These are phyloP conservation scores for Aspergillus costaricaensis DNA, from an alignment of 2,329 filamentous ascomycete genomes.

Conservation along the genomic window DNA sequence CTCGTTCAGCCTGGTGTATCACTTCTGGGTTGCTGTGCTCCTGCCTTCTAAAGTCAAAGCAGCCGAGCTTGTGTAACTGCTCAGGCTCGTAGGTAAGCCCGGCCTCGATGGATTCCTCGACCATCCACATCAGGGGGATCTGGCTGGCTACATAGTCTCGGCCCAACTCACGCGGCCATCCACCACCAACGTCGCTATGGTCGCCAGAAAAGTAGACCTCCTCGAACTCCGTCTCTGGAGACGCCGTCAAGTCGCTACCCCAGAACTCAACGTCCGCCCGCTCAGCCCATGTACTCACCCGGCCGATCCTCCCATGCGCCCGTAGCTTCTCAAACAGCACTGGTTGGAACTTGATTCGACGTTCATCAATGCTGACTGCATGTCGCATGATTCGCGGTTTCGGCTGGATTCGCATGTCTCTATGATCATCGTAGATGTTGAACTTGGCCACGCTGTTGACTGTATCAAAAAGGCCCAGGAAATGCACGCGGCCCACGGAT, in stretches of 20 bases:
- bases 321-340: constrained; percentile 20
- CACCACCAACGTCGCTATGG: constrained; percentile 74
- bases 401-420: constrained; percentile 12
- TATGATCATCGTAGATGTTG: constrained; percentile 15
- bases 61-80: constrained; percentile 24
- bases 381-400: constrained; percentile 54
- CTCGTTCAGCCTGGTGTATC: constrained; percentile 12
- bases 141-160: constrained; percentile 60
- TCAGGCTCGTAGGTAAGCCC: constrained; percentile 66
- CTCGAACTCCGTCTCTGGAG: constrained; percentile 58
- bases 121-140: constrained; percentile 68
- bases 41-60: constrained; percentile 14
- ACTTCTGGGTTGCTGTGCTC: constrained; percentile 5
- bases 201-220: constrained; percentile 73
- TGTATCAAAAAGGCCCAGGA: constrained; percentile 30
- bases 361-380: constrained; percentile 57
- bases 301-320: constrained; percentile 1
- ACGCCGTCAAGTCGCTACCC: neutral
- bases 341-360: constrained; percentile 52
- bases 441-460: constrained; percentile 30
- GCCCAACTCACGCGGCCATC: constrained; percentile 57
- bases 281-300: constrained; percentile 25
- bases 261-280: constrained; percentile 9
- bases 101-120: constrained; percentile 61
- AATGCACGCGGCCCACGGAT: constrained; percentile 19